A percentile compares a stretch with the other conserved stretches of the same genome.
Conservation (phyloP, 1,139 yeast species). For the Zygoascus hellenicus region DNA sequence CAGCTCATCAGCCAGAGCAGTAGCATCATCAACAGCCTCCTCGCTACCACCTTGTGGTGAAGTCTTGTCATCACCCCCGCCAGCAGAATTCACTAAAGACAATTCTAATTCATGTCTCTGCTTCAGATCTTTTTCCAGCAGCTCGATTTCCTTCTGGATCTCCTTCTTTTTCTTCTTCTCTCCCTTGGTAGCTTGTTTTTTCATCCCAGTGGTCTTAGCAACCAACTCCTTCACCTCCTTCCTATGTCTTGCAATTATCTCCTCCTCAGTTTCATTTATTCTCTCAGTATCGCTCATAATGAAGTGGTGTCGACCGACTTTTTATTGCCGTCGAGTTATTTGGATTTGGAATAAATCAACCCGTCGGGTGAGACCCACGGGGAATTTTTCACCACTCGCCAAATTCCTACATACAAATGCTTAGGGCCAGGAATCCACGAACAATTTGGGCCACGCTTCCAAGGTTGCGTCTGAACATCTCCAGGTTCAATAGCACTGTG, state of each 20-base stretch:
- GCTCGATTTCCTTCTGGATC: slow-evolving; percentile 50
- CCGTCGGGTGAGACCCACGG: too few relatives aligned
- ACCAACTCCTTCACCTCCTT: slow-evolving; percentile 63
- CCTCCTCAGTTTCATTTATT: slow-evolving; percentile 41
- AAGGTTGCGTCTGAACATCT: too few relatives aligned
- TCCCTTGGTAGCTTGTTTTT: slow-evolving; percentile 78
- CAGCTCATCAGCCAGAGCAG: slow-evolving; percentile 58
- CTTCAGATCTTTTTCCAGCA: slow-evolving; percentile 52
- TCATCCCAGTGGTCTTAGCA: slow-evolving; percentile 64
- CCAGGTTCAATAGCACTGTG: neutral
- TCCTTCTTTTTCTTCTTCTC: slow-evolving; percentile 54
- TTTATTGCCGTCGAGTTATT: neutral
- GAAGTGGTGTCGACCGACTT: neutral
- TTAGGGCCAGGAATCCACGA: too few relatives aligned
- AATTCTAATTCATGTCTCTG: slow-evolving; percentile 39
- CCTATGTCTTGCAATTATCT: slow-evolving; percentile 55
- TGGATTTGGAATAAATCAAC: too few relatives aligned
- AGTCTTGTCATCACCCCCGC: neutral
- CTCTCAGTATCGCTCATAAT: neutral
- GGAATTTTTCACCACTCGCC: slow-evolving; percentile 1
- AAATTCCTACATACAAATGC: neutral
- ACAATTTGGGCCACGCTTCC: too few relatives aligned
- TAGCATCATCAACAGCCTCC: slow-evolving; percentile 37
- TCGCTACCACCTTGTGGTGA: slow-evolving; percentile 17
- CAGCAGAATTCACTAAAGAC: slow-evolving; percentile 4